Evolutionary conservation across 176 grass and related monocot genomes (phyloP), one percentile per base, ranked within the genome.

Genomic region (Phragmites australis): DNA sequence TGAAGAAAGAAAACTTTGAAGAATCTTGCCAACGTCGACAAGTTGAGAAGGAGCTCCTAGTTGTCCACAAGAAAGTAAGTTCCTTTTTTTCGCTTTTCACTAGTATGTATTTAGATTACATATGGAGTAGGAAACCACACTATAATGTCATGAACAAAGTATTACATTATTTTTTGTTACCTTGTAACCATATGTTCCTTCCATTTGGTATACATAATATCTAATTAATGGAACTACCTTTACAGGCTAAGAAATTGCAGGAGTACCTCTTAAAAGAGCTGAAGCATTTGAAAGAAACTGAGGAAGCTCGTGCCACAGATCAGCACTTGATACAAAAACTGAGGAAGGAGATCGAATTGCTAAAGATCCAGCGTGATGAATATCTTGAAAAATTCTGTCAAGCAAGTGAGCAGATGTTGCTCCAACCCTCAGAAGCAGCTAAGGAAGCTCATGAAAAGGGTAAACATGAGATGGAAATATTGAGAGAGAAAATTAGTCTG

Each of bases 231-330:
- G n/a, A 66, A 66, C 22, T 39, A 27, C 18, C 43, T 50, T 71
- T 57, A 17, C 16, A 62, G 31, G 65, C 65, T 32, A 68, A 68
- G 54, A 65, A 75, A 70, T 74, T 78, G 37, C 79, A 85, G 49
- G 67, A 30, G 15, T 71, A 18, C 41, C 53, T 86, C 48, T 48
- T 81, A 84, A 86, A 87, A 83, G 74, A 61, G 50, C 80, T 83
- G 30, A 21, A 29, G 6, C 26, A 75, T 41, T 78, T 65, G 21
- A 92, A 85, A 82, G 57, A 82, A 79, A 55, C 63, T n/a, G 46
- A 83, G 79, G 61, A 86, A 88, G 79, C 31, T 80, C 78, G 74
- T 17, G 58, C 49, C 21, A 76, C 40, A 60, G 90, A 92, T 72
- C 70, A 65, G 59, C 41, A 48, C 51, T 77, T 80, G 65, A 81